Evolutionary conservation across 108 stramenopile species (phyloP).

Genomic region (Cyclotella atomus): DNA sequence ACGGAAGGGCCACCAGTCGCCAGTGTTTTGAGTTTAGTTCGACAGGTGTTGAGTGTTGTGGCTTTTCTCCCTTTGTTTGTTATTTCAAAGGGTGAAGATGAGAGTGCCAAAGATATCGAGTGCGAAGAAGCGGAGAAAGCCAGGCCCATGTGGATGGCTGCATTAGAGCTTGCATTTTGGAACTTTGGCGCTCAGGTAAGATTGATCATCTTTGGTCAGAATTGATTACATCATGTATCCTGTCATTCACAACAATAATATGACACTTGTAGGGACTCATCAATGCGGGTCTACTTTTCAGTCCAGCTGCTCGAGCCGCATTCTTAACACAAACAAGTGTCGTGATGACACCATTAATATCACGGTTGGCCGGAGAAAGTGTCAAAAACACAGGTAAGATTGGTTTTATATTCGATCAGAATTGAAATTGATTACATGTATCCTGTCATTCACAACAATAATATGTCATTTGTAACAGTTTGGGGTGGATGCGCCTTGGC

Average conservation of each 20-base stretch:
- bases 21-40: constrained; percentile 50
- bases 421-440: too few relatives aligned
- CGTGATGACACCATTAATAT: constrained; percentile 69
- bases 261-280: constrained; percentile 43
- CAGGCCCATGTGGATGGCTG: constrained; percentile 47
- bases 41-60: constrained; percentile 55
- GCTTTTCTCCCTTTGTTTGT: constrained; percentile 58
- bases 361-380: constrained; percentile 54
- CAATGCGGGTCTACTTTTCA: constrained; percentile 59
- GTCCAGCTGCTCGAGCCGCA: constrained; percentile 60
- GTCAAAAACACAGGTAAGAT: constrained; percentile 29
- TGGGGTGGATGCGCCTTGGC: constrained; percentile 64
- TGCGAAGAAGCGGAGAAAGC: background rate
- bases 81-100: background rate
- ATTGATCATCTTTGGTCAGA: too few relatives aligned
- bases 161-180: constrained; percentile 67
- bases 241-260: background rate
- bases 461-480: too few relatives aligned
- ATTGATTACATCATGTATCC: background rate
- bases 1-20: constrained; percentile 49
- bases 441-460: too few relatives aligned
- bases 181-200: constrained; percentile 67
- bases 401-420: too few relatives aligned
- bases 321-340: constrained; percentile 77
- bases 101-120: background rate